Evolutionary conservation across 345 rosid species (phyloP).

Genomic region (Aethionema arabicum): DNA sequence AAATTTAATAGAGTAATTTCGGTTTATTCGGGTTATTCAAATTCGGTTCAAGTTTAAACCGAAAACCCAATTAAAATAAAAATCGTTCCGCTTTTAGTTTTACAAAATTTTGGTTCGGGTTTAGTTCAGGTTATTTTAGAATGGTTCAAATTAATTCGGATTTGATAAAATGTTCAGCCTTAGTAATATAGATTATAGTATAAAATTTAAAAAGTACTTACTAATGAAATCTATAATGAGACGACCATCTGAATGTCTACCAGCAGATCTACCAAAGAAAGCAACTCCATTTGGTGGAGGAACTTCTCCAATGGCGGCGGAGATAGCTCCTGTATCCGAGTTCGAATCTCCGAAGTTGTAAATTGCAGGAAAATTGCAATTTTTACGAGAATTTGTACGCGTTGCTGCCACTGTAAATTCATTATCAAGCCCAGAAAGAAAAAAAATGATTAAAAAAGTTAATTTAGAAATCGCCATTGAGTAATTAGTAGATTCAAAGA

Average conservation of each 20-base stretch:
- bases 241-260: constrained; percentile 69
- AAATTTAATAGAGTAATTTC: too few species aligned
- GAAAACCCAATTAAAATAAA: too few species aligned
- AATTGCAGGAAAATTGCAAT: constrained; percentile 44
- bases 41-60: too few species aligned
- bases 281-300: constrained; percentile 66
- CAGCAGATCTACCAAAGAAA: constrained; percentile 65
- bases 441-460: constrained; percentile 17
- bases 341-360: constrained; percentile 83
- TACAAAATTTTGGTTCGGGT: too few species aligned
- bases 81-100: too few species aligned
- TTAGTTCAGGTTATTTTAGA: too few species aligned
- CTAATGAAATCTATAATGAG: constrained; percentile 66
- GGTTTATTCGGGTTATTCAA: too few species aligned
- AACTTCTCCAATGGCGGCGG: constrained; percentile 52
- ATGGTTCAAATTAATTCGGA: too few species aligned
- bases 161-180: too few species aligned
- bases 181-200: too few species aligned
- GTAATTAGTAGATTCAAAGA: constrained; percentile 13
- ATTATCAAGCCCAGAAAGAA: constrained; percentile 18
- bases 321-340: constrained; percentile 68
- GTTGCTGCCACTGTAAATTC: neutral
- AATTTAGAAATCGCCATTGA: constrained; percentile 33
- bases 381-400: constrained; percentile 1
- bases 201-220: constrained; percentile 22